Conservation (phyloP, 768 basidiomycete genomes). For the Pleurotus sapidus region DNA sequence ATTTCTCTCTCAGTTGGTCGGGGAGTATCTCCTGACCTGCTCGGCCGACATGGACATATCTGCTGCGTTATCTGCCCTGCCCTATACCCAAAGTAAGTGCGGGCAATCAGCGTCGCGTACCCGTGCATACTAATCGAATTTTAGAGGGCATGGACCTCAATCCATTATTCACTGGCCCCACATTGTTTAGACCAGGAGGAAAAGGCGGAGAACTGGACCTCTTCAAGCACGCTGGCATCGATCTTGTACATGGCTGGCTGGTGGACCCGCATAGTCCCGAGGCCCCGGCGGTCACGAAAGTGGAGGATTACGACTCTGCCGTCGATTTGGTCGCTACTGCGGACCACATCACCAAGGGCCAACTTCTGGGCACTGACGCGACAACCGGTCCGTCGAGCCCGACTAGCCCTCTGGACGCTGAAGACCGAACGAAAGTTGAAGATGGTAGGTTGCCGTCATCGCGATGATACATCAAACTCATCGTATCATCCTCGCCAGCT, state of each 20-base stretch:
- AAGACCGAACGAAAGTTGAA: conserved; percentile 61
- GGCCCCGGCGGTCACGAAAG: conserved; percentile 44
- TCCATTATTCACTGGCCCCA: conserved; percentile 71
- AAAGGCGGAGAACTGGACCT: conserved; percentile 78
- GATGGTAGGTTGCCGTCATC: conserved; percentile 49
- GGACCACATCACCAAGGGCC: conserved; percentile 67
- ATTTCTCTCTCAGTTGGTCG: conserved; percentile 79
- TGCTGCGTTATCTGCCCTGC: conserved; percentile 73
- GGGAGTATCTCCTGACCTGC: conserved; percentile 69
- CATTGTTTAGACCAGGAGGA: conserved; percentile 64
- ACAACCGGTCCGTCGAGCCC: conserved; percentile 19
- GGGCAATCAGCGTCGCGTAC: too few species aligned
- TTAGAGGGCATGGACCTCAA: conserved; percentile 89
- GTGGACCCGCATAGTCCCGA: conserved; percentile 67
- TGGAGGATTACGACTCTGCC: conserved; percentile 71
- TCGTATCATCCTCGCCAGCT: conserved; percentile 38
- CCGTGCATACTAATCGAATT: too few species aligned
- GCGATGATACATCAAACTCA: background rate
- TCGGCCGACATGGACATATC: conserved; percentile 58
- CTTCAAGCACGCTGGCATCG: conserved; percentile 79
- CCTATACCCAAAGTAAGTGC: conserved; percentile 69
- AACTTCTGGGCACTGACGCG: conserved; percentile 46
- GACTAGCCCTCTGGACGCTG: conserved; percentile 37
- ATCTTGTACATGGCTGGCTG: conserved; percentile 88
- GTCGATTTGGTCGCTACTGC: conserved; percentile 77